Conservation (phyloP, 176 grass and related monocot genomes). For the Stipa capillata region DNA sequence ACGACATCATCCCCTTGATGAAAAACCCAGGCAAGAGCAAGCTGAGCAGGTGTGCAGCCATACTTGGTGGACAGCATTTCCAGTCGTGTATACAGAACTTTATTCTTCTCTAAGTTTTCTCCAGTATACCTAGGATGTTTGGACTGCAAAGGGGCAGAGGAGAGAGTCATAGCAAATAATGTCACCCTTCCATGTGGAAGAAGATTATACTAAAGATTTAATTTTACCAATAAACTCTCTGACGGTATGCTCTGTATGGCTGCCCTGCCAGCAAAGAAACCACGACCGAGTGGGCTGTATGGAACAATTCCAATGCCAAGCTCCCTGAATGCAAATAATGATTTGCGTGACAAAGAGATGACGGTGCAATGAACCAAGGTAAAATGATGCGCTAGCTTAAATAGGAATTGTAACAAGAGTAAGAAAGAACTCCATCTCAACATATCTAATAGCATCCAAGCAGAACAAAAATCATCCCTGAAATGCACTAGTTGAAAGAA, state of each 20-base stretch:
- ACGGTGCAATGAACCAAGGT: background rate
- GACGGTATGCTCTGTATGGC: slow-evolving; percentile 39
- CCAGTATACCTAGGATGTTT: slow-evolving; percentile 58
- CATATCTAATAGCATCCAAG: background rate
- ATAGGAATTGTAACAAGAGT: background rate
- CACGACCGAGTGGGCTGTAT: slow-evolving; percentile 70
- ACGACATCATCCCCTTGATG: slow-evolving; percentile 67
- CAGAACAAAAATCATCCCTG: background rate
- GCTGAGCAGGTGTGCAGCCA: slow-evolving; percentile 56
- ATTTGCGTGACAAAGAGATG: background rate
- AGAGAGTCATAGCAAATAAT: background rate
- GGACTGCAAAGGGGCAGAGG: slow-evolving; percentile 24
- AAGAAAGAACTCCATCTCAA: slow-evolving; percentile 5
- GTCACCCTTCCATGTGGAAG: background rate
- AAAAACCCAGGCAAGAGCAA: slow-evolving; percentile 65
- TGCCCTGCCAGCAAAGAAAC: slow-evolving; percentile 78
- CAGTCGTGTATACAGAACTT: slow-evolving; percentile 47
- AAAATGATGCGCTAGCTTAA: background rate
- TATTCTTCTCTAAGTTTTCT: slow-evolving; percentile 73
- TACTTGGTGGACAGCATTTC: slow-evolving; percentile 46
- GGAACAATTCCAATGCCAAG: slow-evolving; percentile 77
- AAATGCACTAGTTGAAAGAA: background rate
- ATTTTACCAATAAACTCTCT: slow-evolving; percentile 53
- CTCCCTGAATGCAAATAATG: slow-evolving; percentile 45
- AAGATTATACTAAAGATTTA: background rate